These are phyloP conservation scores for Sphaerulina populicola DNA, from an alignment of 2,329 filamentous ascomycete species.

Conservation along the genomic window DNA sequence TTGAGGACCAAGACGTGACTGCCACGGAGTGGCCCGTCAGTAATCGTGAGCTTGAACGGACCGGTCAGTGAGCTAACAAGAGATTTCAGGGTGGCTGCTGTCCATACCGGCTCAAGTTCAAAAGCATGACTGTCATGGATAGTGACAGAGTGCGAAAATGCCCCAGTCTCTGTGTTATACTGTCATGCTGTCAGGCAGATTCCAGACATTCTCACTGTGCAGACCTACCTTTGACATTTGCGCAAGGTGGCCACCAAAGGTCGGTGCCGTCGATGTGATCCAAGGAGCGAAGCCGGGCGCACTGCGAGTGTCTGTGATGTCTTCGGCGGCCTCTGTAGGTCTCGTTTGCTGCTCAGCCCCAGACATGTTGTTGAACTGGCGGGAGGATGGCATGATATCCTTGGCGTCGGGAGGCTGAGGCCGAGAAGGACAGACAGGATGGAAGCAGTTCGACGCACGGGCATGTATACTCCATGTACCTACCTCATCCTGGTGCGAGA, in stretches of 20 bases:
- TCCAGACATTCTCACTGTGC: no score
- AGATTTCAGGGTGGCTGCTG: neutral
- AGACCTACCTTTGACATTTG: constrained; percentile 1
- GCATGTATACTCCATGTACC: no score
- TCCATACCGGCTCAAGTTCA: constrained; percentile 7
- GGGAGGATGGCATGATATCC: neutral
- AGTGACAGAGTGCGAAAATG: constrained; percentile 1
- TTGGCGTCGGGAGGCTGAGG: neutral
- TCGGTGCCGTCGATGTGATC: neutral
- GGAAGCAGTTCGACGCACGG: no score
- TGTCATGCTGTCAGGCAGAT: neutral
- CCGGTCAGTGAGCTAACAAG: neutral
- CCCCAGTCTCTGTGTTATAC: neutral
- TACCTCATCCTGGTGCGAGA: no score
- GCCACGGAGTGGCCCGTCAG: constrained; percentile 12
- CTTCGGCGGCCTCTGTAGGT: neutral
- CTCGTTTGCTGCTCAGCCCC: neutral
- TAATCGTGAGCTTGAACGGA: constrained; percentile 9
- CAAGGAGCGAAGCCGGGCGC: neutral
- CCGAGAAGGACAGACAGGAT: no score
- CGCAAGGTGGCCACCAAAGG: neutral
- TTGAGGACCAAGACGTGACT: constrained; percentile 16
- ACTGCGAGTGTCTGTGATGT: neutral
- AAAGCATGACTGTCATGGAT: constrained; percentile 9
- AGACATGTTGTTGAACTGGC: neutral